phyloP scores from a whole-genome alignment of 2,329 filamentous ascomycete species.

The Aspergillus viridinutans region DNA sequence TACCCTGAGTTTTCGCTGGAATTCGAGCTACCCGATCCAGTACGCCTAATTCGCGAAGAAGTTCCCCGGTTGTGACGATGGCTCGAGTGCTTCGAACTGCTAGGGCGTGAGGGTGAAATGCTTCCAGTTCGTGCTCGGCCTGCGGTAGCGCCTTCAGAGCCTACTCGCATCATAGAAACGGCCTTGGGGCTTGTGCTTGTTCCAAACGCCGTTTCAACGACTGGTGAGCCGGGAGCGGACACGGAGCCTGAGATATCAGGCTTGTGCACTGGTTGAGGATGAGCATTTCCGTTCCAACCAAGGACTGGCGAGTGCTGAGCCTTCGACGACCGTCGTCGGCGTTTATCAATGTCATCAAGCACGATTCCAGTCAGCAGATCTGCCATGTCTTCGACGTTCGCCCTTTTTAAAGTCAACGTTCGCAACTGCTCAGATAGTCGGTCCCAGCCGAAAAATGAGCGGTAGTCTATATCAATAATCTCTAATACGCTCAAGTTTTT shows the following conservation, averaged over 20 bases:
- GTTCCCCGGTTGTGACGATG: constrained; percentile 62
- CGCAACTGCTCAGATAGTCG: constrained; percentile 85
- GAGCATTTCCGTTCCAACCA: constrained; percentile 55
- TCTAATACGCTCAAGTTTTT: constrained; percentile 94
- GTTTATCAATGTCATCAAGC: constrained; percentile 91
- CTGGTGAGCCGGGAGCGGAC: constrained; percentile 65
- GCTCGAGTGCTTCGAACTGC: constrained; percentile 67
- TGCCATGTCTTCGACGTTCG: constrained; percentile 79
- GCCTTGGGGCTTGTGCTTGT: constrained; percentile 49
- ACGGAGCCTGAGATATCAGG: constrained; percentile 64
- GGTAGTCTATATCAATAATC: constrained; percentile 91
- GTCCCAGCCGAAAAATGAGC: constrained; percentile 97
- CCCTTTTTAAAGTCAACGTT: constrained; percentile 82
- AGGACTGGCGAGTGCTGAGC: constrained; percentile 73
- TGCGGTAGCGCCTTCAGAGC: constrained; percentile 48
- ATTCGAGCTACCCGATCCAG: constrained; percentile 87
- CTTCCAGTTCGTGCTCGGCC: constrained; percentile 57
- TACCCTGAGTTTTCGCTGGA: constrained; percentile 61
- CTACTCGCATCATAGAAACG: constrained; percentile 49
- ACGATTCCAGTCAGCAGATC: constrained; percentile 92
- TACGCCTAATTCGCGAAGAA: constrained; percentile 72
- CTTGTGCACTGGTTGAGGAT: constrained; percentile 60
- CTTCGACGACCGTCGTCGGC: constrained; percentile 82
- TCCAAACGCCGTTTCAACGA: constrained; percentile 44
- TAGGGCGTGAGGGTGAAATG: constrained; percentile 73